These are phyloP conservation scores for Colletotrichum magnum DNA, from an alignment of 2,329 filamentous ascomycete genomes.

Conservation along the genomic window DNA sequence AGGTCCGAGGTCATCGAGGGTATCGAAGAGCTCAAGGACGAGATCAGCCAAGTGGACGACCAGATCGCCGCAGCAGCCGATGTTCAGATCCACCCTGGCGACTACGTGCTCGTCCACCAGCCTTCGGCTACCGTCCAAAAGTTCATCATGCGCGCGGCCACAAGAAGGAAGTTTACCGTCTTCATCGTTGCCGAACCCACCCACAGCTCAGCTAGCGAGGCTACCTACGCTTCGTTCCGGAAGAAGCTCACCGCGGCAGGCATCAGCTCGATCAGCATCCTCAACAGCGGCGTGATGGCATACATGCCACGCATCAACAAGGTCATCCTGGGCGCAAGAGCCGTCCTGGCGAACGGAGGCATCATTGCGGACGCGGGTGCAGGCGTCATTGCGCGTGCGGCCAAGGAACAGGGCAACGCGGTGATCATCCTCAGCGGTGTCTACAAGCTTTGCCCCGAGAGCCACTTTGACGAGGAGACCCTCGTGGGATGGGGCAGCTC, in stretches of 20 bases:
- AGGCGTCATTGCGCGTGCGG: conserved; percentile 85
- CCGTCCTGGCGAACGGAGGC: conserved; percentile 89
- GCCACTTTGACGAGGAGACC: conserved; percentile 84
- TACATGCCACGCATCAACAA: conserved; percentile 97
- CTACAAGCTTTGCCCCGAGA: conserved; percentile 93
- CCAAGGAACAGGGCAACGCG: conserved; percentile 83
- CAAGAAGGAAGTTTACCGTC: conserved; percentile 92
- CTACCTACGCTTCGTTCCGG: conserved; percentile 70
- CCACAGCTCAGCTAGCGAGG: conserved; percentile 53
- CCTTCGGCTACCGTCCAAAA: conserved; percentile 89
- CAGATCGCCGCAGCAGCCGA: conserved; percentile 91
- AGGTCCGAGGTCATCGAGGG: conserved; percentile 93
- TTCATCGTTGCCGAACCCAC: conserved; percentile 80
- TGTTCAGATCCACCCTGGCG: conserved; percentile 92
- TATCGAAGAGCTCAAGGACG: conserved; percentile 96
- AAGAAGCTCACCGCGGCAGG: conserved; percentile 85
- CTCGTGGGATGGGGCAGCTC: conserved; percentile 91
- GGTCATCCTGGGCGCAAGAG: conserved; percentile 90
- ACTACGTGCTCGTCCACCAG: conserved; percentile 91
- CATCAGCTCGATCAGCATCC: conserved; percentile 85
- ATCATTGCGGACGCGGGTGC: conserved; percentile 89
- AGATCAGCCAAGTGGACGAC: conserved; percentile 92
- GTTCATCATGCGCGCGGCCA: conserved; percentile 88
- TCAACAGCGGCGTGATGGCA: conserved; percentile 88
- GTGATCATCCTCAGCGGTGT: conserved; percentile 92